Base-by-base conservation (phyloP, 768 basidiomycete genomes). In the Gautieria morchelliformis region DNA sequence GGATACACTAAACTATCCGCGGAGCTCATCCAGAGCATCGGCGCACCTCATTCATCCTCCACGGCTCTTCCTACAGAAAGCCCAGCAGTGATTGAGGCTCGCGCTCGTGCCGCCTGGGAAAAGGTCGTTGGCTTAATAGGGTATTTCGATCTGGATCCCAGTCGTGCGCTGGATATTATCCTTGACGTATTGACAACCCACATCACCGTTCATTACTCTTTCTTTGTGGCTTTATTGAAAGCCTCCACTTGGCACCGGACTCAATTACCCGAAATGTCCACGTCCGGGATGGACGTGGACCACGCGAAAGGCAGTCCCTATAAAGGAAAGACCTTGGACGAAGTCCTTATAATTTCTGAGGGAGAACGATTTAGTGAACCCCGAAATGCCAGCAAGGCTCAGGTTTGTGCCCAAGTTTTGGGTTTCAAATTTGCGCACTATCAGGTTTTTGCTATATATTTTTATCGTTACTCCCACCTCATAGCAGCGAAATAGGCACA, bases 371-470 rank as follows among this genome's bases (percentile, higher is more conserved):
- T 33, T 37, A 55, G 17, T 56, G 51, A 11, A 37, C 56, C 60
- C 63, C 41, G 64, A 54, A 63, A 66, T 14, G 63, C 65, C 4
- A 65, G 66, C 27, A 74, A 80, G 52, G 75, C 84, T 24, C 77
- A 81, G 52, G 85, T 90, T 20, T 72, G 90, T 56, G 85, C 91
- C 14, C 93, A 99, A 71, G 89, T 98, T 7, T 74, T 99, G 20
- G 96, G 96, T n/a, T 98, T 98, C 79, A 99, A 99, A 70, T 95
- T 96, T 64, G 78, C 80, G 9, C 84, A 86, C 67, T 94, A 95
- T 69, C 87, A 94, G 73, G 94, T 93, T 61, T 49, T 78, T 63
- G 46, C 41, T 33, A 58, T 44, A 60, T 46, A 52, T 48, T 37
- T 40, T 47, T 11, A 5, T 49, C 10, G 44, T 35, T 24, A 37